Conservation (phyloP, 1,284 basidiomycete genomes). For the Flammula alnicola region DNA sequence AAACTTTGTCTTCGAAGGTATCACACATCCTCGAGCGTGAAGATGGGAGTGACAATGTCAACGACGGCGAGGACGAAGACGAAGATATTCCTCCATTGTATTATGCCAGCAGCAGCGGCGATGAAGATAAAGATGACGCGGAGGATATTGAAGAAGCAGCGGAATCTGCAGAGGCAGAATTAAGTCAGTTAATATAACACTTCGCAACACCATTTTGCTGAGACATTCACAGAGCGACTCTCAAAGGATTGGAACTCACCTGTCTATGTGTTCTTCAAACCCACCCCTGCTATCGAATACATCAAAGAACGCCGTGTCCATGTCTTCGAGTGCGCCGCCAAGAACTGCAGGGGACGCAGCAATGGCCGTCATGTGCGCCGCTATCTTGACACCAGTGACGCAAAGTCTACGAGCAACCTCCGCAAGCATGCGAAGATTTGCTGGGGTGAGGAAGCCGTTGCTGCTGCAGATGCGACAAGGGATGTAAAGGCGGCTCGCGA, state of each 20-base stretch:
- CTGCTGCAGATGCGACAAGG: conserved; percentile 24
- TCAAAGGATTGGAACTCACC: conserved; percentile 9
- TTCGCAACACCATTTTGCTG: neutral
- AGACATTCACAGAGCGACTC: neutral
- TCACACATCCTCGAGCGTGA: too few relatives aligned
- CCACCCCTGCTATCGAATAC: conserved; percentile 4
- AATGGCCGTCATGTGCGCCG: conserved; percentile 19
- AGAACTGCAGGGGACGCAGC: conserved; percentile 26
- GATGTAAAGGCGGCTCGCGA: conserved; percentile 19
- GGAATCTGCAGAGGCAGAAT: neutral
- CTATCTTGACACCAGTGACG: conserved; percentile 9
- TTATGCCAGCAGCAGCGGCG: too few relatives aligned
- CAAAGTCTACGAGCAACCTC: conserved; percentile 40
- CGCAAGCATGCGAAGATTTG: conserved; percentile 38
- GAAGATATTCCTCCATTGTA: too few relatives aligned
- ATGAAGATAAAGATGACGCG: neutral
- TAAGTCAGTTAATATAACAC: neutral
- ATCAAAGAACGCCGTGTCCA: conserved; percentile 9
- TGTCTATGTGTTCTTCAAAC: conserved; percentile 16
- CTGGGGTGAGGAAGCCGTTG: conserved; percentile 38
- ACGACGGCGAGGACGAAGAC: too few relatives aligned
- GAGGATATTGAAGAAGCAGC: neutral
- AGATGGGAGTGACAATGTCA: too few relatives aligned
- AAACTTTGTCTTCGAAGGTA: too few relatives aligned
- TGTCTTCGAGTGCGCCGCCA: conserved; percentile 26